These are phyloP conservation scores for Mortierella sp. DNA, from an alignment of 371 early-diverging fungal genomes.

Conservation along the genomic window DNA sequence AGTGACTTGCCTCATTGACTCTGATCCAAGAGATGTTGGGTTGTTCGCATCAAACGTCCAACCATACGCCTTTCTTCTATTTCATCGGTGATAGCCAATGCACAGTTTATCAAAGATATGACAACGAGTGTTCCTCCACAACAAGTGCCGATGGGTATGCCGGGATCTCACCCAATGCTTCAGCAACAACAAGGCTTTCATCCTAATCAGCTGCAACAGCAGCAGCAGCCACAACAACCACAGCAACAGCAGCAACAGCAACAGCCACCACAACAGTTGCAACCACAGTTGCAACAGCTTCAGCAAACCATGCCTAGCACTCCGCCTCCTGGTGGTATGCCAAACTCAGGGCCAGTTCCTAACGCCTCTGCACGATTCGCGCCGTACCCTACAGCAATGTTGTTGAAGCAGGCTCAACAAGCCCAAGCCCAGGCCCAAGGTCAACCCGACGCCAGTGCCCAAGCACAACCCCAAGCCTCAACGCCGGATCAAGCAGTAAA, in stretches of 20 bases:
- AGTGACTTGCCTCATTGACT: background rate
- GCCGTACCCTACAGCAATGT: conserved; percentile 39
- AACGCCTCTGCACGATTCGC: conserved; percentile 36
- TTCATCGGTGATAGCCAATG: background rate
- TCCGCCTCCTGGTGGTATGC: conserved; percentile 17
- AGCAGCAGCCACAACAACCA: conserved; percentile 29
- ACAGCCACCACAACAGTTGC: conserved; percentile 19
- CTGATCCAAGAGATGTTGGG: too few species aligned
- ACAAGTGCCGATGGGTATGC: conserved; percentile 31
- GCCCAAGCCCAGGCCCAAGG: conserved; percentile 23
- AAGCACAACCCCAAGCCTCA: conserved; percentile 4
- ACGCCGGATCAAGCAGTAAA: background rate
- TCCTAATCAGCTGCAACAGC: conserved; percentile 27
- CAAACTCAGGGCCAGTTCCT: conserved; percentile 17
- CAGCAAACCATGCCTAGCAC: conserved; percentile 17
- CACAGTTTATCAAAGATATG: conserved; percentile 5
- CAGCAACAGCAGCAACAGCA: conserved; percentile 23
- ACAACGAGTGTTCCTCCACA: conserved; percentile 16
- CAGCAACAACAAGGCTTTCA: conserved; percentile 37
- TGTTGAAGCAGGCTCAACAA: conserved; percentile 40
- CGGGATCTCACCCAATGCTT: conserved; percentile 29
- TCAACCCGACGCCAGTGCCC: conserved; percentile 17
- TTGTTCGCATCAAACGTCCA: background rate
- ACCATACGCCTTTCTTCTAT: background rate
- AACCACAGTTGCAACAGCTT: conserved; percentile 16